Base-by-base conservation (phyloP, 495 filamentous ascomycete genomes). In the Elasticomyces elasticus region DNA sequence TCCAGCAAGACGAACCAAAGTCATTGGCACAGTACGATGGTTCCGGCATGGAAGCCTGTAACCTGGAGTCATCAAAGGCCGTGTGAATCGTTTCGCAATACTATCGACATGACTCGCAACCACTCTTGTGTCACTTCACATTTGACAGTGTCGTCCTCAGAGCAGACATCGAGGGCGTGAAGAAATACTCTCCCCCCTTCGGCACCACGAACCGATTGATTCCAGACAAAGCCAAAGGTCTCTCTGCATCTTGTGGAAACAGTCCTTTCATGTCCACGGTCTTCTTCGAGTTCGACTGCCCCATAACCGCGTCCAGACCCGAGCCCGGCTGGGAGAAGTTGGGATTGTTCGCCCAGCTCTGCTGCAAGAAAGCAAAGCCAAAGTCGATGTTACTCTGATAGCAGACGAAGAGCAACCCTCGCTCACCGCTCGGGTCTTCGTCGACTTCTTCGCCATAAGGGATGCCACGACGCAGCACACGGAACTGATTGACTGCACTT, bases 391-490 rank as follows among this genome's bases (percentile, higher is more conserved):
- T 63, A 56, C 68, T 69, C 56, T 74, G 71, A 53, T 74, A 74
- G 40, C 66, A 68, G 1, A 60, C 62, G 48, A 74, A 74, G 5
- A 70, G 59, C 12, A 74, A 57, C 10, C 71, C 71, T 11, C 72
- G 69, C 15, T 69, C 67, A 0, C 65, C 37, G 19, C 30, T 44
- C 22, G 66, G 42, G 22, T 62, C 45, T 11, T 24, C 11, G 10
- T 23, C 40, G 15, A 71, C 64, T 57, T 73, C 71, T 0, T 62
- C 65, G 13, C 71, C 71, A 46, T 68, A 73, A n/a, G 66, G 64
- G 42, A 73, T 72, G 25, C 71, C 70, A 44, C 69, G 66, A 15
- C 71, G 71, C 37, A 73, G 59, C 47, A 73, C 69, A 42, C 66
- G 64, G 48, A 55, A 56, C n/a, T 33, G 46, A 12, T 56, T 33